These are phyloP conservation scores for Leccinum pachyderme DNA, from an alignment of 1,284 basidiomycete genomes.

Conservation along the genomic window DNA sequence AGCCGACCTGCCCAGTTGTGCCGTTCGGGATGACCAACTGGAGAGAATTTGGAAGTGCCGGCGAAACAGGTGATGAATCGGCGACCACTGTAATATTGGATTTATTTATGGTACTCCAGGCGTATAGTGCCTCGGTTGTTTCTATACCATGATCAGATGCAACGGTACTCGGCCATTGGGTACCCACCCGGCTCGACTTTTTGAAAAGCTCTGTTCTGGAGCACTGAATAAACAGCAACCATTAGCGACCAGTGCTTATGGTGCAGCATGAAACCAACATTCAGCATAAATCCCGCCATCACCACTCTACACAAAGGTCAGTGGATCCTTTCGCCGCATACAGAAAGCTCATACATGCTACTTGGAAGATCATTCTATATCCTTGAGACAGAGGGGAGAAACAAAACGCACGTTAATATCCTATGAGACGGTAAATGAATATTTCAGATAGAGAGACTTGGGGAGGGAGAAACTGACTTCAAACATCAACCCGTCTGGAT, in stretches of 20 bases:
- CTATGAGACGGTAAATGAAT: conserved; percentile 12
- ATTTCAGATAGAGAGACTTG: not conserved
- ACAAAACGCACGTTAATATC: conserved; percentile 51
- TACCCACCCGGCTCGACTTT: conserved; percentile 48
- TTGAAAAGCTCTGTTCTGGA: conserved; percentile 61
- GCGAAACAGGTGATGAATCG: conserved; percentile 51
- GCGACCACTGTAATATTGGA: conserved; percentile 50
- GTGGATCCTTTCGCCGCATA: not conserved
- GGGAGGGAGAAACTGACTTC: conserved; percentile 38
- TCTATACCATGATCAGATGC: conserved; percentile 33
- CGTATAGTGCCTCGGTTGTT: conserved; percentile 46
- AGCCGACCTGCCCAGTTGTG: conserved; percentile 47
- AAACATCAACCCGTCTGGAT: conserved; percentile 55
- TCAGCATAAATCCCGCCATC: conserved; percentile 61
- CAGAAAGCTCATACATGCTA: conserved; percentile 42
- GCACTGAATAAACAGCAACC: conserved; percentile 35
- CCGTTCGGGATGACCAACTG: conserved; percentile 35
- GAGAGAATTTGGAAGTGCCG: conserved; percentile 63
- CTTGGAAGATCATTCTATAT: not conserved
- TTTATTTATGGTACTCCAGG: conserved; percentile 54
- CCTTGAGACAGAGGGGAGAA: not conserved
- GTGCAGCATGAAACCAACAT: conserved; percentile 32
- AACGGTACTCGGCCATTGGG: not conserved
- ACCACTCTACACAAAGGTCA: conserved; percentile 43
- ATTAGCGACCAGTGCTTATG: not conserved